Conservation (phyloP, 345 rosid species). For the Sapria himalayana region DNA sequence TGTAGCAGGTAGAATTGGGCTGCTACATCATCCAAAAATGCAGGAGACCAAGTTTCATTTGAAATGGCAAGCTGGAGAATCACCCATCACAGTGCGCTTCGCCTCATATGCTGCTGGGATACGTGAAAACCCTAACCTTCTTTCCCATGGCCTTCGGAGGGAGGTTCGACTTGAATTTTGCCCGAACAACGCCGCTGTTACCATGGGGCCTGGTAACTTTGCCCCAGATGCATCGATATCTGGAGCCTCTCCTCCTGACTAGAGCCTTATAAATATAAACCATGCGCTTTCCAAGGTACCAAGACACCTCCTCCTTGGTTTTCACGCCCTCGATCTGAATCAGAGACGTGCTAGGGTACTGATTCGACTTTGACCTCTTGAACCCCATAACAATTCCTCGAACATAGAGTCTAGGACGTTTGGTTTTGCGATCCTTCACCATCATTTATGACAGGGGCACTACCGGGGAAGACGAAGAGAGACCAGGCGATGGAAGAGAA, state of each 20-base stretch:
- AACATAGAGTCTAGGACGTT: conserved; percentile 20
- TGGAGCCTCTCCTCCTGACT: conserved; percentile 29
- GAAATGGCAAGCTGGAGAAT: too few species aligned
- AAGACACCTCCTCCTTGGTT: conserved; percentile 27
- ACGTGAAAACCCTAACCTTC: conserved; percentile 9
- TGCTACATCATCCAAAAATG: too few species aligned
- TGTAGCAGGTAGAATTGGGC: too few species aligned
- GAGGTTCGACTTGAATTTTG: conserved; percentile 49
- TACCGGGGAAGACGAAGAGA: too few species aligned
- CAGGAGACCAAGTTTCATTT: too few species aligned
- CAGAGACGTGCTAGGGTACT: conserved; percentile 44
- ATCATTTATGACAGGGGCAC: too few species aligned
- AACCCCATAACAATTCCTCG: conserved; percentile 16
- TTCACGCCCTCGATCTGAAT: conserved; percentile 55
- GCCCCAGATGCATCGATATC: conserved; percentile 47
- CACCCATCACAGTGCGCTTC: not conserved
- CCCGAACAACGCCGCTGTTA: conserved; percentile 50
- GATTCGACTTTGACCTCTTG: conserved; percentile 54
- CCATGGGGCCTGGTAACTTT: conserved; percentile 50
- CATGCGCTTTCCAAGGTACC: conserved; percentile 39
- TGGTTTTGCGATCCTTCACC: too few species aligned
- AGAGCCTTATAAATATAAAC: conserved; percentile 43
- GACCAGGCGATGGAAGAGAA: too few species aligned
- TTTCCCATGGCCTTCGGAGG: conserved; percentile 60
- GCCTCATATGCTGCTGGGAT: conserved; percentile 11